These are phyloP conservation scores for Backusella circina DNA, from an alignment of 192 early-diverging fungal species.

Conservation along the genomic window DNA sequence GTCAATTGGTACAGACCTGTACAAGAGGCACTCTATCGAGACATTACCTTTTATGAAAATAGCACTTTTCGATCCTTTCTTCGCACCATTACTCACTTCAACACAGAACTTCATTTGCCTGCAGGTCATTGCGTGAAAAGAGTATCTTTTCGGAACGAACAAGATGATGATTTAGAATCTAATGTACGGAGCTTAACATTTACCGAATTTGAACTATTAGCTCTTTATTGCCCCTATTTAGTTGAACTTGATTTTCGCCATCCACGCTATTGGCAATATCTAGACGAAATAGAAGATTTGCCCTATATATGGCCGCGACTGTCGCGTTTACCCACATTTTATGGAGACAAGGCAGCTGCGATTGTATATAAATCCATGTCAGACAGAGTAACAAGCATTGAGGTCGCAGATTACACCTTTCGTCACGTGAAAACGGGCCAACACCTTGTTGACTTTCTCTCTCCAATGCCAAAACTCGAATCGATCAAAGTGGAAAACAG, in stretches of 20 bases:
- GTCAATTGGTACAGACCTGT: not conserved
- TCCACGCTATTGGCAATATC: not conserved
- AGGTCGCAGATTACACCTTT: not conserved
- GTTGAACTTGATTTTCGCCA: not conserved
- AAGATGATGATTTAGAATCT: not conserved
- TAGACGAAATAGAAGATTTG: not conserved
- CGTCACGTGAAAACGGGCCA: not conserved
- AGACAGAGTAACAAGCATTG: not conserved
- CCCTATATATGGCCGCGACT: not conserved
- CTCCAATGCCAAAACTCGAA: not conserved
- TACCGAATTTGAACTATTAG: constrained; percentile 1
- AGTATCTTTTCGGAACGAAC: not conserved
- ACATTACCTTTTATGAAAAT: not conserved
- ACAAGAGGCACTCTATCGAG: not conserved
- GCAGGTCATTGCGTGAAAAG: not conserved
- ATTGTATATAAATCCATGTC: not conserved
- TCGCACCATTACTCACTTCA: not conserved
- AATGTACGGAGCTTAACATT: not conserved
- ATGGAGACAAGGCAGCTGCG: not conserved
- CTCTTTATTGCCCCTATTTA: not conserved
- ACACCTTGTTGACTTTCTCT: not conserved
- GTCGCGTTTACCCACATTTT: not conserved
- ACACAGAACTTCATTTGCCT: not conserved
- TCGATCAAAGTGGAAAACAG: not conserved
- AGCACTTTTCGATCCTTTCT: not conserved